Evolutionary conservation across 2,329 filamentous ascomycete genomes (phyloP), one percentile per base, ranked within the genome.

Genomic region (Anthostomella pinea): DNA sequence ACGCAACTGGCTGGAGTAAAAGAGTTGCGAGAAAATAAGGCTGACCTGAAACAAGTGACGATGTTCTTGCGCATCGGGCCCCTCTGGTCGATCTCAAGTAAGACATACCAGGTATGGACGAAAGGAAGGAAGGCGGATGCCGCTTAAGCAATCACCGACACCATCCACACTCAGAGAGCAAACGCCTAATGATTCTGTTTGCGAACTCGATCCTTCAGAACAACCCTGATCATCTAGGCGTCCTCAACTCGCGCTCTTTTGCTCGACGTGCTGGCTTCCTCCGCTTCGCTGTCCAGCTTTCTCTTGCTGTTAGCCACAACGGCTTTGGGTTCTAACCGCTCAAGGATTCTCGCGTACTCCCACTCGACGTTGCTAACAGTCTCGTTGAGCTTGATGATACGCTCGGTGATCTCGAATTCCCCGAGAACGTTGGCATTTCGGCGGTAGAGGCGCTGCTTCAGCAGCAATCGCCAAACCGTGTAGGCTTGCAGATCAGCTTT

Each of bases 361-460:
- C 80, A 73, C 53, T 85, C 77, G 11, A 91, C 83, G 30, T 75
- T 76, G 11, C 72, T 67, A 15, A 89, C 66, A 0, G 83, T 83
- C 48, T 84, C 75, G 32, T 86, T 77, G 3, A 94, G 68, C 67
- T 84, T 87, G 39, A 85, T 75, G 6, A 85, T 77, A 22, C 85
- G 74, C 59, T 91, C 85, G 0, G 66, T 59, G 5, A 69, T 67
- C 36, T 87, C 84, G 25, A 91, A 65, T 60, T 90, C 82, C 23
- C 77, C 74, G 9, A 94, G 69, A 3, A 76, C 64, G 49, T 90
- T 83, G 39, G 73, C 75, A 54, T 93, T 91, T 52, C 88, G 84
- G 28, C 77, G 73, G 57, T 86, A 89, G 4, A 94, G 68, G 22
- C 87, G 70, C 52, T 86, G 77, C 65, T 93, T 93, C n/a, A 83